phyloP scores from a whole-genome alignment of 106 monocot genomes.

The Acanthochlamys bracteata region DNA sequence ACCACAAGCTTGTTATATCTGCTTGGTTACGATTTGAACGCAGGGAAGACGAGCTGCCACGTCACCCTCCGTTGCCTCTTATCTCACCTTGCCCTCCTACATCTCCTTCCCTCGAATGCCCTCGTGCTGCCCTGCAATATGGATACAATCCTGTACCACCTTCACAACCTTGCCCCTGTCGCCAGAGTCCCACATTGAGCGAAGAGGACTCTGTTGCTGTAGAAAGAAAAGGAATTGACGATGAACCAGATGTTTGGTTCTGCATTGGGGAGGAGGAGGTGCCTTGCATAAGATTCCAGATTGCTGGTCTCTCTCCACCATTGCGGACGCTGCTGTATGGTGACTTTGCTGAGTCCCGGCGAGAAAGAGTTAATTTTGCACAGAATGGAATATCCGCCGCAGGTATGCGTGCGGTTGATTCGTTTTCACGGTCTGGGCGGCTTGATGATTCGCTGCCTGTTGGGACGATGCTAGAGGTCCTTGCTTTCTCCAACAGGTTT shows the following conservation, averaged over 20 bases:
- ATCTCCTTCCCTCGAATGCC: constrained; percentile 71
- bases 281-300: constrained; percentile 39
- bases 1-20: constrained; percentile 76
- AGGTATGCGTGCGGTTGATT: constrained; percentile 55
- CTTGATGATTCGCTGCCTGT: constrained; percentile 36
- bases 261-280: constrained; percentile 80
- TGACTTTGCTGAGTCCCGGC: constrained; percentile 61
- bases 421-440: constrained; percentile 36
- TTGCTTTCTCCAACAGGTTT: constrained; percentile 78
- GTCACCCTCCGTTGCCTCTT: constrained; percentile 17
- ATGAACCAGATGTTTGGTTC: constrained; percentile 65
- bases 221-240: not conserved
- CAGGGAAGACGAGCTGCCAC: constrained; percentile 64
- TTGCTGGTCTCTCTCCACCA: constrained; percentile 74
- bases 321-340: constrained; percentile 68
- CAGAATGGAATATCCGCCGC: constrained; percentile 55
- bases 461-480: constrained; percentile 58
- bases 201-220: not conserved
- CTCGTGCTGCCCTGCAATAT: constrained; percentile 48
- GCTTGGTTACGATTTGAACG: constrained; percentile 93
- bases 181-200: constrained; percentile 2
- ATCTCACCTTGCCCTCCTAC: constrained; percentile 23
- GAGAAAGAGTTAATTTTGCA: constrained; percentile 71
- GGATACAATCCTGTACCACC: constrained; percentile 25
- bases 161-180: constrained; percentile 53